These are phyloP conservation scores for Primulina tabacum DNA, from an alignment of 257 asterid genomes.

Conservation along the genomic window DNA sequence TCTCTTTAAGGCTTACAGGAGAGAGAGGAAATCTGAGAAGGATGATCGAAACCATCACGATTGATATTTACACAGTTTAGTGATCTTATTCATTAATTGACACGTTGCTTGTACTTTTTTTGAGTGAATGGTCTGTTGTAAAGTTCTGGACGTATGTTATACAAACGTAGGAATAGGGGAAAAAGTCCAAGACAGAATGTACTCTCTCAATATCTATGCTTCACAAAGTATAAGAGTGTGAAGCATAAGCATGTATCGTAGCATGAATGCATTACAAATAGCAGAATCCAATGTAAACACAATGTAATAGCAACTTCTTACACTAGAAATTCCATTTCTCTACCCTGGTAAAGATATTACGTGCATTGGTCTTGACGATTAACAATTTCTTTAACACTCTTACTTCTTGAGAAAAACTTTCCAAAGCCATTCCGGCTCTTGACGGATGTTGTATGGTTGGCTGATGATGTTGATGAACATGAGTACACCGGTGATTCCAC, in stretches of 20 bases:
- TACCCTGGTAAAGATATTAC: background rate
- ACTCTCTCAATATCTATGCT: background rate
- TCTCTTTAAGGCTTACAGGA: slow-evolving; percentile 59
- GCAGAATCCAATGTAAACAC: background rate
- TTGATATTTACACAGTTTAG: slow-evolving; percentile 28
- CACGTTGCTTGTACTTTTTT: background rate
- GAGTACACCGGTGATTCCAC: slow-evolving; percentile 42
- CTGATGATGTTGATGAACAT: slow-evolving; percentile 33
- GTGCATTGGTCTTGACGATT: slow-evolving; percentile 33
- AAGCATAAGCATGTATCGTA: background rate
- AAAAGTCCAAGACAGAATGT: too few species aligned
- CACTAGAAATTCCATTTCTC: background rate
- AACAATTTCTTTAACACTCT: slow-evolving; percentile 46
- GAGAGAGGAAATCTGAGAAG: slow-evolving; percentile 39
- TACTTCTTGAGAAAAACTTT: slow-evolving; percentile 52
- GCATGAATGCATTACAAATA: background rate
- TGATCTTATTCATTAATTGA: slow-evolving; percentile 23
- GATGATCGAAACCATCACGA: slow-evolving; percentile 37
- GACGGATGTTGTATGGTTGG: slow-evolving; percentile 27
- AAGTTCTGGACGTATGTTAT: background rate
- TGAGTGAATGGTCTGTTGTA: slow-evolving; percentile 17
- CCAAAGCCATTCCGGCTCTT: slow-evolving; percentile 56
- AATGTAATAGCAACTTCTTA: background rate
- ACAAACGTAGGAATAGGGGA: background rate
- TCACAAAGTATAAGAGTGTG: background rate